A percentile compares a stretch with the other conserved stretches of the same genome.
These are phyloP conservation scores for Picea glauca DNA, from an alignment of 75 land plant genomes.

Conservation along the genomic window DNA sequence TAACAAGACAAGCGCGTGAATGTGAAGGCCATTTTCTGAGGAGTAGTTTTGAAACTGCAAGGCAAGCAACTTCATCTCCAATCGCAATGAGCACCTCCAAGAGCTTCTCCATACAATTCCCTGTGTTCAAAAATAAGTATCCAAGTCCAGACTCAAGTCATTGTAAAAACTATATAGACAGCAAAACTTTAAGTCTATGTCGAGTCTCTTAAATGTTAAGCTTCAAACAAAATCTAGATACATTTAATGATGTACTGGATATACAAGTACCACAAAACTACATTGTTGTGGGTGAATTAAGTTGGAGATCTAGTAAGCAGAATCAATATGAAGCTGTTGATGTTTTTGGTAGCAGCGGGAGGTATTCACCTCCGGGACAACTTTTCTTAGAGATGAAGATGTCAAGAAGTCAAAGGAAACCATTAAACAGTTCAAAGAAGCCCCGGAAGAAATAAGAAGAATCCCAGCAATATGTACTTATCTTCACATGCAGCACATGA, in stretches of 20 bases:
- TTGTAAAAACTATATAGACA: background rate
- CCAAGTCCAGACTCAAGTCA: too few species aligned
- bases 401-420: too few species aligned
- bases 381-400: too few species aligned
- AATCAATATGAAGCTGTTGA: too few species aligned
- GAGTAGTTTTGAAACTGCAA: slow-evolving; percentile 65
- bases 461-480: too few species aligned
- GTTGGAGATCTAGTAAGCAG: too few species aligned
- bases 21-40: slow-evolving; percentile 90
- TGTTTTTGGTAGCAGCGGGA: too few species aligned
- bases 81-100: slow-evolving; percentile 94
- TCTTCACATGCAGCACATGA: too few species aligned
- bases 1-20: slow-evolving; percentile 82
- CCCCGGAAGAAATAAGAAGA: too few species aligned
- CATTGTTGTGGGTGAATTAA: too few species aligned
- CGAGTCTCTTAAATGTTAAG: background rate
- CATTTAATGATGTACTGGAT: background rate
- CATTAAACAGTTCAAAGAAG: too few species aligned
- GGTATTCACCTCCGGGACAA: too few species aligned
- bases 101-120: slow-evolving; percentile 99
- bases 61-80: slow-evolving; percentile 88
- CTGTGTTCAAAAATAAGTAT: slow-evolving; percentile 27
- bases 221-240: background rate
- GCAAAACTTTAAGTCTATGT: background rate
- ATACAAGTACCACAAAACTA: background rate